A percentile compares a stretch with the other conserved stretches of the same genome.
Evolutionary conservation across 306 rosid species (phyloP).

Genomic region (Pachyrhizus erosus): DNA sequence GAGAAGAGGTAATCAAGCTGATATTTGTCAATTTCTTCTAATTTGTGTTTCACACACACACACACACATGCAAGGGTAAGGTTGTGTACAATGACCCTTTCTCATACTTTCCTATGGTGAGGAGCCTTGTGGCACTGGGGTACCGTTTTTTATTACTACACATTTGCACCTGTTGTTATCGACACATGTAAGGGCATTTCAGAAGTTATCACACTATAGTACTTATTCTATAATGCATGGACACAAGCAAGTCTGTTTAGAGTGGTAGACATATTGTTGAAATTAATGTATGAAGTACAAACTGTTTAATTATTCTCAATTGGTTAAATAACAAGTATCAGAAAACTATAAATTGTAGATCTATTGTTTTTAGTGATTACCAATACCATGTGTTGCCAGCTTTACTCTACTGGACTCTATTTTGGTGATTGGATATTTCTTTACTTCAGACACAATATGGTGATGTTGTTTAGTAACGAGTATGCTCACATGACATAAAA

Average conservation of each 20-base stretch:
- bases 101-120: no score
- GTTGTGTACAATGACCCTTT: no score
- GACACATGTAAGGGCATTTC: neutral
- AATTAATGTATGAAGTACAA: neutral
- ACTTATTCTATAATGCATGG: neutral
- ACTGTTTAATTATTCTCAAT: neutral
- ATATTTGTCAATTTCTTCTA: neutral
- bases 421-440: conserved; percentile 15
- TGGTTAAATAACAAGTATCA: neutral
- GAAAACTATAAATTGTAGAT: neutral
- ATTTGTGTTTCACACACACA: neutral
- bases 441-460: neutral
- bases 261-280: neutral
- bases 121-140: no score
- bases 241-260: neutral
- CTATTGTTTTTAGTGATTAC: neutral
- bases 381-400: neutral
- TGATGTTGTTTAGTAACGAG: neutral
- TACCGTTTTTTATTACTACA: no score
- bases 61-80: no score
- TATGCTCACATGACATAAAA: neutral
- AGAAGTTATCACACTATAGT: neutral
- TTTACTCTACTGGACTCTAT: neutral
- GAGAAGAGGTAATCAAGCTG: conserved; percentile 76
- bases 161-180: conserved; percentile 1